A percentile compares a stretch with the other conserved stretches of the same genome.
Conservation (phyloP, 2,329 filamentous ascomycete species). For the Cytospora leucostoma region DNA sequence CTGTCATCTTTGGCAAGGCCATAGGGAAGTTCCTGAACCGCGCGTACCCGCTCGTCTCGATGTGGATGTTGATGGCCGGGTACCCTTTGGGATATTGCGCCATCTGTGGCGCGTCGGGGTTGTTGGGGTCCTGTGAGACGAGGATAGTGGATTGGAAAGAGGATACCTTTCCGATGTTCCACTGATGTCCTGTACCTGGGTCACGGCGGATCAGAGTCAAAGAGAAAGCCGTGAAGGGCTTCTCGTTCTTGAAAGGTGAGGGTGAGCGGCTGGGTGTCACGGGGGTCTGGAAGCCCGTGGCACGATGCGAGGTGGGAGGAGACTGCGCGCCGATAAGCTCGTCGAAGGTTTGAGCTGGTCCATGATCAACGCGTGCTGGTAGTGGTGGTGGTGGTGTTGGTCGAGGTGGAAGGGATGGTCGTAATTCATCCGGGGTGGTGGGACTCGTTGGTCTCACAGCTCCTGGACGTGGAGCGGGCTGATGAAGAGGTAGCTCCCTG, state of each 20-base stretch:
- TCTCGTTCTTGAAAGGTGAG: conserved; percentile 41
- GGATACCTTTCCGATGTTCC: conserved; percentile 71
- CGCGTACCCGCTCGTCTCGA: conserved; percentile 59
- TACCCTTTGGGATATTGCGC: conserved; percentile 29
- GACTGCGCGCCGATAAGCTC: conserved; percentile 6
- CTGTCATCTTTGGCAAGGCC: conserved; percentile 36
- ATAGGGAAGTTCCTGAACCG: conserved; percentile 56
- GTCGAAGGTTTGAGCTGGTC: conserved; percentile 16
- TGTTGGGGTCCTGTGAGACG: conserved; percentile 29
- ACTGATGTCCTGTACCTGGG: conserved; percentile 67
- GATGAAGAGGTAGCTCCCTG: conserved; percentile 8
- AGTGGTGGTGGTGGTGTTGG: neutral
- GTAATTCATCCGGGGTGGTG: neutral
- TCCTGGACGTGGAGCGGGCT: conserved; percentile 3
- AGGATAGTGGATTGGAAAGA: conserved; percentile 51
- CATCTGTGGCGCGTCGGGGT: conserved; percentile 31
- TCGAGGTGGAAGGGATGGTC: conserved; percentile 6
- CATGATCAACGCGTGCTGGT: neutral
- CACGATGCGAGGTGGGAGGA: neutral
- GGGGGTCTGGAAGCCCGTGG: conserved; percentile 6
- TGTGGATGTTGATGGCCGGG: conserved; percentile 52
- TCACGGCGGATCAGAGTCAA: conserved; percentile 73
- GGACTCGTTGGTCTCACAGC: conserved; percentile 6
- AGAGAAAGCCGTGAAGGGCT: conserved; percentile 48
- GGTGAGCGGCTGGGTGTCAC: conserved; percentile 36